Evolutionary conservation across 805 yeast species (phyloP).

Genomic region (Pachysolen tannophilus): DNA sequence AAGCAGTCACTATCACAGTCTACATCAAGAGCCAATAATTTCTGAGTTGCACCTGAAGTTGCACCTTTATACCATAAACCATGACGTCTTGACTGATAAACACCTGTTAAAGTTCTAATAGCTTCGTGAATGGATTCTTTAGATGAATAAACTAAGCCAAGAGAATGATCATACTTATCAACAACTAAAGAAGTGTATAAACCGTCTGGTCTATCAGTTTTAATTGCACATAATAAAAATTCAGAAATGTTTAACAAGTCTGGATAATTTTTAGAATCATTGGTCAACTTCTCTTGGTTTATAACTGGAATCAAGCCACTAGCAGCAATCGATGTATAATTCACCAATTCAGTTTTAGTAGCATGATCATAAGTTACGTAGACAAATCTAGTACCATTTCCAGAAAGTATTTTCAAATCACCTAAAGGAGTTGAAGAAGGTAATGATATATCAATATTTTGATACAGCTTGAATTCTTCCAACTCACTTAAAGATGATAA

Average conservation of each 20-base stretch:
- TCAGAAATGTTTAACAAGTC: conserved; percentile 28
- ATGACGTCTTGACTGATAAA: conserved; percentile 85
- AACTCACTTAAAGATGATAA: conserved; percentile 13
- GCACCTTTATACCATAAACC: conserved; percentile 96
- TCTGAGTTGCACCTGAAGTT: conserved; percentile 94
- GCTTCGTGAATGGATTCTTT: conserved; percentile 75
- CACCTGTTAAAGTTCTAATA: conserved; percentile 74
- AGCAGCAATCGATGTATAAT: conserved; percentile 19
- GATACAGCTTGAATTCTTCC: conserved; percentile 12
- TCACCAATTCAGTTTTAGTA: conserved; percentile 10
- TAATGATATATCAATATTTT: conserved; percentile 14
- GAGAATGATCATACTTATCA: conserved; percentile 56
- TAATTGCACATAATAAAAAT: conserved; percentile 42
- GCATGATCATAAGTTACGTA: conserved; percentile 12
- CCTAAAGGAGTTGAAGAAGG: conserved; percentile 13
- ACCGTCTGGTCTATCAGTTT: conserved; percentile 83
- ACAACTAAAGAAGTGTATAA: conserved; percentile 79
- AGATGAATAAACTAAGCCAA: conserved; percentile 91
- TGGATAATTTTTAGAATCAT: conserved; percentile 19
- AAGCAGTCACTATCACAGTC: conserved; percentile 95
- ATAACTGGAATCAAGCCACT: conserved; percentile 30
- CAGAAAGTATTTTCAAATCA: conserved; percentile 9
- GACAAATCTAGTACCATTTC: conserved; percentile 17
- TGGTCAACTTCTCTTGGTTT: conserved; percentile 20
- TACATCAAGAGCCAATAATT: conserved; percentile 51